Conservation (phyloP, 2,329 filamentous ascomycete genomes). For the Neoscytalidium dimidiatum region DNA sequence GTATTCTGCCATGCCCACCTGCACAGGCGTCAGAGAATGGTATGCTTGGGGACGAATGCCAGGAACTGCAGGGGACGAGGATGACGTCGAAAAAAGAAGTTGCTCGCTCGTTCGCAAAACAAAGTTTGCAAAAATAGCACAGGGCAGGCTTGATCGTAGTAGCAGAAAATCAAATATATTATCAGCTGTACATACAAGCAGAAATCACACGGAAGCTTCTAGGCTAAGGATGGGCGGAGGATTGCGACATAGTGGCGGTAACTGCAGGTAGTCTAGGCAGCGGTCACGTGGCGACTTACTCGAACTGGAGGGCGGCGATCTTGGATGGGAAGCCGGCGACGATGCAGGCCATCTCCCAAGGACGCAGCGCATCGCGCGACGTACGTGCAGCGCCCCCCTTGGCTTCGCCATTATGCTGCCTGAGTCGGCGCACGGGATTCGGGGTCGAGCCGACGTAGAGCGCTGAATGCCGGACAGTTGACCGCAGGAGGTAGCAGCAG, state of each 20-base stretch:
- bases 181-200: not conserved
- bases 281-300: slow-evolving; percentile 58
- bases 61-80: not conserved
- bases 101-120: not conserved
- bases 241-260: not conserved
- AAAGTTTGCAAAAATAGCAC: not conserved
- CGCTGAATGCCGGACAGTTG: slow-evolving; percentile 65
- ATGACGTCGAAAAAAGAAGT: not conserved
- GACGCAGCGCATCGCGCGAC: slow-evolving; percentile 65
- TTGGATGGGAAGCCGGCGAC: slow-evolving; percentile 88
- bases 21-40: not conserved
- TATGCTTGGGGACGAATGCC: too few relatives aligned
- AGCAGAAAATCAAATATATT: not conserved
- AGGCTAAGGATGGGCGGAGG: not conserved
- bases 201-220: not conserved
- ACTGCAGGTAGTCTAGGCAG: not conserved
- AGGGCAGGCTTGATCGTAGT: not conserved
- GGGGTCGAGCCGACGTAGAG: slow-evolving; percentile 92
- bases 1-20: slow-evolving; percentile 94
- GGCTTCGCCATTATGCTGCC: slow-evolving; percentile 85
- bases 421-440: slow-evolving; percentile 78
- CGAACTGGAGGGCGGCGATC: slow-evolving; percentile 88
- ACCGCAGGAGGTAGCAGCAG: slow-evolving; percentile 89
- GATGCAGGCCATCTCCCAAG: slow-evolving; percentile 79
- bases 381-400: slow-evolving; percentile 83